These are phyloP conservation scores for Salix arbutifolia DNA, from an alignment of 345 rosid genomes.

Conservation along the genomic window DNA sequence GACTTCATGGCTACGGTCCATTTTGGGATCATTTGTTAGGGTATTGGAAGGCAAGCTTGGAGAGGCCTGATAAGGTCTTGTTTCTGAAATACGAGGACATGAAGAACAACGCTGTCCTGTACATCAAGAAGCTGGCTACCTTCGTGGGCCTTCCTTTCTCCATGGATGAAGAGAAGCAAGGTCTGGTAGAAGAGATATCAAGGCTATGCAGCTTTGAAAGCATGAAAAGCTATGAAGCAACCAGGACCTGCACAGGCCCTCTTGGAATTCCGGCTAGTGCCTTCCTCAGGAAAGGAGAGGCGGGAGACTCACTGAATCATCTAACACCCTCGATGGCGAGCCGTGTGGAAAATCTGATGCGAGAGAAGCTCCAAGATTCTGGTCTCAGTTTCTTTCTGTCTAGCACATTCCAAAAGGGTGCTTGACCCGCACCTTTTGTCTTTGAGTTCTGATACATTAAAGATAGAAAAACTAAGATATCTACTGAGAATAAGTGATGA, in stretches of 20 bases:
- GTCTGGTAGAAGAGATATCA: constrained; percentile 21
- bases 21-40: constrained; percentile 31
- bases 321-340: constrained; percentile 21
- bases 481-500: too few species aligned
- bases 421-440: too few species aligned
- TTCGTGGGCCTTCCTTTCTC: constrained; percentile 18
- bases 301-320: constrained; percentile 38
- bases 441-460: too few species aligned
- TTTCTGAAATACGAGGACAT: constrained; percentile 42
- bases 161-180: constrained; percentile 19
- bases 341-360: constrained; percentile 8
- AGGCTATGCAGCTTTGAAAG: constrained; percentile 41
- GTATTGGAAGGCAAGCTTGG: constrained; percentile 28
- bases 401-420: too few species aligned
- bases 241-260: constrained; percentile 30
- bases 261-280: constrained; percentile 16
- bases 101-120: background rate
- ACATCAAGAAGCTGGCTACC: too few species aligned
- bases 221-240: constrained; percentile 39
- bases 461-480: background rate
- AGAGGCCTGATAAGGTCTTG: constrained; percentile 19
- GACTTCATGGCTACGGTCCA: constrained; percentile 28
- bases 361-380: constrained; percentile 16
- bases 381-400: constrained; percentile 15
- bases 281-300: constrained; percentile 31